Conservation (phyloP, 1,284 basidiomycete genomes). For the Fomitopsis palustris region DNA sequence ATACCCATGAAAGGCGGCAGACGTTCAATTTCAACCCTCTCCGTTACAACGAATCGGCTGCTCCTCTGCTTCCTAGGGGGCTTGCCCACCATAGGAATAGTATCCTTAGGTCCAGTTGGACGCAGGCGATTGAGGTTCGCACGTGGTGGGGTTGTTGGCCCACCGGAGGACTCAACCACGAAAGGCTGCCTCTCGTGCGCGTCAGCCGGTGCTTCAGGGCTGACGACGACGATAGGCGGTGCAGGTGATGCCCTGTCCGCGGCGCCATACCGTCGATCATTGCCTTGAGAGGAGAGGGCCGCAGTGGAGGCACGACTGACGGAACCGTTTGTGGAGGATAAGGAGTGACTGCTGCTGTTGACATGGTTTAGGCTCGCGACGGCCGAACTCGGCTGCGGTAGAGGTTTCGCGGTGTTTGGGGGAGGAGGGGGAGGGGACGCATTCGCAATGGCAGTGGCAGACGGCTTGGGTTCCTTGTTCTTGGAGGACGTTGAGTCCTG, state of each 20-base stretch:
- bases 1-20: constrained; percentile 90
- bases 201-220: constrained; percentile 57
- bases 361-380: constrained; percentile 36
- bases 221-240: constrained; percentile 90
- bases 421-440: constrained; percentile 61
- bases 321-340: constrained; percentile 39
- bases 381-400: constrained; percentile 42
- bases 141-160: constrained; percentile 56
- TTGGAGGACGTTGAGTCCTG: constrained; percentile 66
- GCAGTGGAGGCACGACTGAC: constrained; percentile 43
- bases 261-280: constrained; percentile 52
- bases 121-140: constrained; percentile 64
- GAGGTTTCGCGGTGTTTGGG: constrained; percentile 60
- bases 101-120: constrained; percentile 79
- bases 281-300: constrained; percentile 29
- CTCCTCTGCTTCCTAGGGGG: constrained; percentile 95
- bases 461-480: constrained; percentile 57
- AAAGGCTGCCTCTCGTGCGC: constrained; percentile 48
- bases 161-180: constrained; percentile 43
- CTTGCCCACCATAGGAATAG: constrained; percentile 92
- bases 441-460: constrained; percentile 39
- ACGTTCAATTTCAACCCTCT: constrained; percentile 95
- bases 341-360: constrained; percentile 42
- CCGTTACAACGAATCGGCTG: constrained; percentile 93
- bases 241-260: constrained; percentile 49